phyloP scores from a whole-genome alignment of 345 rosid genomes.

The Eucalyptus grandis region DNA sequence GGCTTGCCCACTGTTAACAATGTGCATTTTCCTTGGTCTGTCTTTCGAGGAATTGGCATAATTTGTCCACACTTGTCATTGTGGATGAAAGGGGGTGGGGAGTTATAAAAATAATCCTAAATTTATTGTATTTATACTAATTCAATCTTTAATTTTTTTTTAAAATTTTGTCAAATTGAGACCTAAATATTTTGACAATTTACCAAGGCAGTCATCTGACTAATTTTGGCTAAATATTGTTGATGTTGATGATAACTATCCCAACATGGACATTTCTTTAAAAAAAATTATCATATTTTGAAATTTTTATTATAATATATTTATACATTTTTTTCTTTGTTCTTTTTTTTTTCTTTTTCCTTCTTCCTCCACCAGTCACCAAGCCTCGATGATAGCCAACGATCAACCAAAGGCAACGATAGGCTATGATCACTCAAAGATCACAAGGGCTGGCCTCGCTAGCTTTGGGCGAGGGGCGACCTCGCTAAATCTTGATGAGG shows the following conservation, averaged over 20 bases:
- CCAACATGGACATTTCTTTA: rapidly evolving
- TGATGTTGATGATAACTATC: no score
- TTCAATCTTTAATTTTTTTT: no score
- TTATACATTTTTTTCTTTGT: no score
- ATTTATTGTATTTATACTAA: no score
- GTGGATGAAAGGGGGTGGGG: neutral
- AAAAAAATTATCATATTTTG: no score
- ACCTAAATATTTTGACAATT: no score
- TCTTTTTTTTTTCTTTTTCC: rapidly evolving
- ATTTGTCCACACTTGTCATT: neutral
- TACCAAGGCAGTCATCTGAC: rapidly evolving
- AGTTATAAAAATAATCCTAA: no score
- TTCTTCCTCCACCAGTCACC: rapidly evolving
- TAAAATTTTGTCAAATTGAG: neutral
- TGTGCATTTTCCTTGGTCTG: neutral
- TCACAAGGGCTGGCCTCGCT: neutral
- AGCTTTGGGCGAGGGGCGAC: neutral
- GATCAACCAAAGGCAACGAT: rapidly evolving
- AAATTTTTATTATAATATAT: no score
- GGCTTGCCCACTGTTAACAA: neutral
- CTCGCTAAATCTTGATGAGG: no score
- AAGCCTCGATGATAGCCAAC: rapidly evolving
- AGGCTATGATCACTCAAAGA: rapidly evolving
- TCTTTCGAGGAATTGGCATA: neutral
- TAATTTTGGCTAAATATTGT: no score